A percentile compares a stretch with the other conserved stretches of the same genome.
Conservation (phyloP, 495 filamentous ascomycete genomes). For the Rostrohypoxylon terebratum region DNA sequence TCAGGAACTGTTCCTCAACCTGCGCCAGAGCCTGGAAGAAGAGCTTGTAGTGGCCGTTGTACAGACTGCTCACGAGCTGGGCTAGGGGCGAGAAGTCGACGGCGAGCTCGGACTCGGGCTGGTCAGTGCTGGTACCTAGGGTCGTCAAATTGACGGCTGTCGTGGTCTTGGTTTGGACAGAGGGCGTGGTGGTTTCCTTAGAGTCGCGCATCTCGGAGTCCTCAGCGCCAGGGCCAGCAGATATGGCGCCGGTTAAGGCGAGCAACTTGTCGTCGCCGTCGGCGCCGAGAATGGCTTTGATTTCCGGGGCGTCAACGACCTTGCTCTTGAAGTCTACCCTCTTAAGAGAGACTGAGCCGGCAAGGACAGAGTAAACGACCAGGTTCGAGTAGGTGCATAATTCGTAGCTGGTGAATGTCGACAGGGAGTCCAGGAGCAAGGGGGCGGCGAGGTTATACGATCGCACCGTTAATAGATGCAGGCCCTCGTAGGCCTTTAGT, state of each 20-base stretch:
- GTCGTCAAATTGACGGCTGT: constrained; percentile 86
- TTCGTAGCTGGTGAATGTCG: constrained; percentile 99
- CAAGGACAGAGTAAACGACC: constrained; percentile 94
- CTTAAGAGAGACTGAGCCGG: constrained; percentile 93
- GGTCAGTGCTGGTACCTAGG: constrained; percentile 73
- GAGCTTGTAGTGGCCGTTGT: constrained; percentile 89
- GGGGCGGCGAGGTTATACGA: constrained; percentile 91
- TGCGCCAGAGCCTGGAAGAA: constrained; percentile 93
- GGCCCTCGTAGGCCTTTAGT: constrained; percentile 96
- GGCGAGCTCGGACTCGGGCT: constrained; percentile 79
- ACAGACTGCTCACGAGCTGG: constrained; percentile 87
- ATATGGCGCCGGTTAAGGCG: constrained; percentile 79
- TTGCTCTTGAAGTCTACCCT: constrained; percentile 98
- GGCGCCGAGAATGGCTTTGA: constrained; percentile 89
- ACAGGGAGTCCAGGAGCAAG: constrained; percentile 92
- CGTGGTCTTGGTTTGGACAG: constrained; percentile 67
- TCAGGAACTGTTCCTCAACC: constrained; percentile 94
- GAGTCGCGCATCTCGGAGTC: constrained; percentile 83
- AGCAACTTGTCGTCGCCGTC: constrained; percentile 86
- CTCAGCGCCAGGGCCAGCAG: constrained; percentile 79
- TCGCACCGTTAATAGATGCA: constrained; percentile 90
- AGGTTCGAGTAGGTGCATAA: constrained; percentile 94
- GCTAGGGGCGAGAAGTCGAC: constrained; percentile 86
- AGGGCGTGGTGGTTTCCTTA: constrained; percentile 52
- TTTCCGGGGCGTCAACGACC: constrained; percentile 97